A percentile compares a stretch with the other conserved stretches of the same genome.
phyloP scores from a whole-genome alignment of 768 basidiomycete genomes.

The Coprinellus micaceus region DNA sequence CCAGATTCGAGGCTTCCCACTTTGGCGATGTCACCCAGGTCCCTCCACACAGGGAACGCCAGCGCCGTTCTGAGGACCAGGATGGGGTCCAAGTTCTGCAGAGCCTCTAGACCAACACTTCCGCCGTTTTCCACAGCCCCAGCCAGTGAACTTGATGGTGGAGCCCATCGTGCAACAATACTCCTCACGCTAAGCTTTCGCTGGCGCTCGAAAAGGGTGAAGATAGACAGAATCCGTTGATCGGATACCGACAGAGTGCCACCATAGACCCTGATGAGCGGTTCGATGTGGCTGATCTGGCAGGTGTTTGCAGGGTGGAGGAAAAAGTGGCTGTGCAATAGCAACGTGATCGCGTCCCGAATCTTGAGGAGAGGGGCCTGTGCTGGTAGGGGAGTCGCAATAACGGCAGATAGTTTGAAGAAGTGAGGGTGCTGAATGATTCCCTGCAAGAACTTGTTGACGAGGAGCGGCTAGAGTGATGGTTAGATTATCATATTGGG shows the following conservation, averaged over 20 bases:
- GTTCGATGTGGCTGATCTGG: constrained; percentile 79
- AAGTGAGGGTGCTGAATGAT: constrained; percentile 70
- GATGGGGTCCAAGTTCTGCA: constrained; percentile 67
- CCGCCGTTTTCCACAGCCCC: constrained; percentile 32
- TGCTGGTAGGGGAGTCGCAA: constrained; percentile 24
- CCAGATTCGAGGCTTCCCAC: constrained; percentile 15
- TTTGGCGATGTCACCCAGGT: constrained; percentile 35
- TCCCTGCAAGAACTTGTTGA: constrained; percentile 74
- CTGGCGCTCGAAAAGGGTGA: constrained; percentile 74
- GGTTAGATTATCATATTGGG: neutral
- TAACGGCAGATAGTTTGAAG: constrained; percentile 29
- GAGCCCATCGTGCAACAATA: constrained; percentile 65
- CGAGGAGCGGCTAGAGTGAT: constrained; percentile 54
- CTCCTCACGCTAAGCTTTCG: constrained; percentile 61
- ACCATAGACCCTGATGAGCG: constrained; percentile 68
- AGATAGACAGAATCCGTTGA: constrained; percentile 63
- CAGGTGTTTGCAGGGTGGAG: constrained; percentile 81
- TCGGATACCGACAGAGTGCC: constrained; percentile 71
- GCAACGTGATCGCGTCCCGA: constrained; percentile 45
- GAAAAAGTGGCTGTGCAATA: constrained; percentile 66
- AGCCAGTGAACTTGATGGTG: constrained; percentile 24
- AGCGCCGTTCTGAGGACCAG: constrained; percentile 68
- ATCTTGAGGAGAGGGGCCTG: constrained; percentile 20
- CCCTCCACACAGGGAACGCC: constrained; percentile 65
- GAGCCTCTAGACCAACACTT: constrained; percentile 53